Conservation (phyloP, 225 moss, liverwort and hornwort species). For the Straminergon stramineum region DNA sequence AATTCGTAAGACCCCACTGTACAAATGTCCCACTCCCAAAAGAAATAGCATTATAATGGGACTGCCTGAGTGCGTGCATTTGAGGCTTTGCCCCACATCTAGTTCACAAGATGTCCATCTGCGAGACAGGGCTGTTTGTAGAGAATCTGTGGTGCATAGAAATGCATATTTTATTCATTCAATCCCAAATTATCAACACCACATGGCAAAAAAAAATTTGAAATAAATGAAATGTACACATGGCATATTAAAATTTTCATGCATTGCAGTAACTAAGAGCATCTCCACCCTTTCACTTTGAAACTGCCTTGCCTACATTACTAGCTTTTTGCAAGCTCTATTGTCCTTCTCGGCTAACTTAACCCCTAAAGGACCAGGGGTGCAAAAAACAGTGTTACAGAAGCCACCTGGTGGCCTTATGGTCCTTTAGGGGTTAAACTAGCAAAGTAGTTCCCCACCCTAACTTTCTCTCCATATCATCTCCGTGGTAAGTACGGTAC, state of each 20-base stretch:
- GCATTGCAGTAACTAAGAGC: neutral
- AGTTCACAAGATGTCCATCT: neutral
- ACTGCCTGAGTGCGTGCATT: too few species aligned
- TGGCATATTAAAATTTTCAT: too few species aligned
- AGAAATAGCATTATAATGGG: neutral
- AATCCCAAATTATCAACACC: too few species aligned
- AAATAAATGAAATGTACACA: too few species aligned
- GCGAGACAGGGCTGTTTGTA: too few species aligned
- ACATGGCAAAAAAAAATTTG: too few species aligned
- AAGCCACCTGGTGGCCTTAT: too few species aligned
- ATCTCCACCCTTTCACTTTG: neutral
- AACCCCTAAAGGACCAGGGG: too few species aligned
- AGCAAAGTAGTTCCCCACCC: neutral
- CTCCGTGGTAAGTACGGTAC: rapidly evolving
- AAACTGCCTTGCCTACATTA: neutral
- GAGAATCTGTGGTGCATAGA: neutral
- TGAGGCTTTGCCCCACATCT: neutral
- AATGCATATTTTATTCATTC: neutral
- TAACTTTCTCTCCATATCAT: neutral
- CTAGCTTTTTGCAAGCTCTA: too few species aligned
- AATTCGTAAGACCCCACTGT: neutral
- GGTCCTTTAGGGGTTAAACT: too few species aligned
- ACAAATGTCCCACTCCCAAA: neutral
- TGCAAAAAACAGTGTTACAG: too few species aligned
- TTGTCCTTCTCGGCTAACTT: neutral